phyloP scores from a whole-genome alignment of 2,329 filamentous ascomycete genomes.

The Dendryphion nanum region DNA sequence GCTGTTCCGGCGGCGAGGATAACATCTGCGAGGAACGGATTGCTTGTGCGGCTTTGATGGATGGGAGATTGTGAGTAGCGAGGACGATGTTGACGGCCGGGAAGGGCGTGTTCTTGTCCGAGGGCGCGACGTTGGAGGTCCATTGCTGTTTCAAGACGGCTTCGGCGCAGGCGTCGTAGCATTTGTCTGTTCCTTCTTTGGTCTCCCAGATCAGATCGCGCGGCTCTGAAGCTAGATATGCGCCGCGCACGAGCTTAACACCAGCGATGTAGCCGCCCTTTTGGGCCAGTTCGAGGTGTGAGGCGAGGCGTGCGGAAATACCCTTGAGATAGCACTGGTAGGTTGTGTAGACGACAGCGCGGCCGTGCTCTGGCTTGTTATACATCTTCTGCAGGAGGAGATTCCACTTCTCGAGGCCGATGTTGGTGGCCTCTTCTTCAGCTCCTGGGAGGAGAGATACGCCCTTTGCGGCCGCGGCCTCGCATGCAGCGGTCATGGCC shows the following conservation, averaged over 20 bases:
- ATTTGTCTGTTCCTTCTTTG: slow-evolving; percentile 54
- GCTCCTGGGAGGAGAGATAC: slow-evolving; percentile 81
- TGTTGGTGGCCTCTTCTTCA: slow-evolving; percentile 76
- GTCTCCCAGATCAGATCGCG: slow-evolving; percentile 53
- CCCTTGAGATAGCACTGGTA: slow-evolving; percentile 59
- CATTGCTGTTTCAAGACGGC: slow-evolving; percentile 66
- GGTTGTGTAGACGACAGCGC: slow-evolving; percentile 70
- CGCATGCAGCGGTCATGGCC: slow-evolving; percentile 73
- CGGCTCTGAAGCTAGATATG: slow-evolving; percentile 54
- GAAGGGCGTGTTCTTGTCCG: slow-evolving; percentile 37
- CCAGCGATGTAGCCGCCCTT: slow-evolving; percentile 53
- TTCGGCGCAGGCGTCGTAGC: slow-evolving; percentile 70
- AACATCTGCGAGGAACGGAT: slow-evolving; percentile 48
- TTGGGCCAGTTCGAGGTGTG: slow-evolving; percentile 47
- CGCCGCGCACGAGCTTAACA: slow-evolving; percentile 58
- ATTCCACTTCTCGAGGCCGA: slow-evolving; percentile 79
- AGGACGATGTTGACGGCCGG: slow-evolving; percentile 62
- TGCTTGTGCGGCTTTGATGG: slow-evolving; percentile 57
- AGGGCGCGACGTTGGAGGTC: slow-evolving; percentile 51
- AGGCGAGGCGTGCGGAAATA: slow-evolving; percentile 43
- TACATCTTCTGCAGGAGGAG: slow-evolving; percentile 73
- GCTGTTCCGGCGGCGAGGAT: slow-evolving; percentile 32
- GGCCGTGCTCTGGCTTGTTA: slow-evolving; percentile 56
- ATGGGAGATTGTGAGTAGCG: slow-evolving; percentile 78
- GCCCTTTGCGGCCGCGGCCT: slow-evolving; percentile 65